These are phyloP conservation scores for Magnusiomyces ingens DNA, from an alignment of 1,139 yeast species.

Conservation along the genomic window DNA sequence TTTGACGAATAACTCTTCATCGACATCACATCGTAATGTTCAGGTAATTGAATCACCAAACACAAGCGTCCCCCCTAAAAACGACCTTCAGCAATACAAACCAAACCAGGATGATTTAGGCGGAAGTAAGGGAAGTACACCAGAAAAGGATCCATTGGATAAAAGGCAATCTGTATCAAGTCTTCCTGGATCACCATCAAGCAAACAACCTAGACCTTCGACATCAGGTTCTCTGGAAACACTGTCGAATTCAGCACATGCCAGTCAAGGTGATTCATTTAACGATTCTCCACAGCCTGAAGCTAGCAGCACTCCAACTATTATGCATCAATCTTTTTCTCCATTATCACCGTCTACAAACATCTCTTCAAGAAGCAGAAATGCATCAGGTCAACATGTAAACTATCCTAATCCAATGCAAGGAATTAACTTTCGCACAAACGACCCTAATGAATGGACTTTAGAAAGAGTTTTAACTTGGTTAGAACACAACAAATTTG, in stretches of 20 bases:
- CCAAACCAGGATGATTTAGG: too few relatives aligned
- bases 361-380: conserved; percentile 14
- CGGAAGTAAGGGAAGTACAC: too few relatives aligned
- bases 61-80: too few relatives aligned
- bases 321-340: not conserved
- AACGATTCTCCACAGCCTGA: too few relatives aligned
- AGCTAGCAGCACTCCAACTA: too few relatives aligned
- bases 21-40: not conserved
- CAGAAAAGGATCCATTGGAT: too few relatives aligned
- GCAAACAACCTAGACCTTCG: not conserved
- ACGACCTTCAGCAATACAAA: too few relatives aligned
- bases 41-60: not conserved
- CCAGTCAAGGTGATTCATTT: too few relatives aligned
- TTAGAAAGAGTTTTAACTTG: conserved; percentile 57
- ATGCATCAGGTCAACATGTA: conserved; percentile 16
- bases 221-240: too few relatives aligned
- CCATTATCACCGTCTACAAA: conserved; percentile 15
- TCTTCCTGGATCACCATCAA: not conserved
- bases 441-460: conserved; percentile 54
- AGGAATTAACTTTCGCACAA: conserved; percentile 28
- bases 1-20: not conserved
- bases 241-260: too few relatives aligned
- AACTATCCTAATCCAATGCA: conserved; percentile 16
- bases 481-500: conserved; percentile 63
- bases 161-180: not conserved